A percentile compares a stretch with the other conserved stretches of the same genome.
These are phyloP conservation scores for Penicillium taxi DNA, from an alignment of 495 filamentous ascomycete species.

Conservation along the genomic window DNA sequence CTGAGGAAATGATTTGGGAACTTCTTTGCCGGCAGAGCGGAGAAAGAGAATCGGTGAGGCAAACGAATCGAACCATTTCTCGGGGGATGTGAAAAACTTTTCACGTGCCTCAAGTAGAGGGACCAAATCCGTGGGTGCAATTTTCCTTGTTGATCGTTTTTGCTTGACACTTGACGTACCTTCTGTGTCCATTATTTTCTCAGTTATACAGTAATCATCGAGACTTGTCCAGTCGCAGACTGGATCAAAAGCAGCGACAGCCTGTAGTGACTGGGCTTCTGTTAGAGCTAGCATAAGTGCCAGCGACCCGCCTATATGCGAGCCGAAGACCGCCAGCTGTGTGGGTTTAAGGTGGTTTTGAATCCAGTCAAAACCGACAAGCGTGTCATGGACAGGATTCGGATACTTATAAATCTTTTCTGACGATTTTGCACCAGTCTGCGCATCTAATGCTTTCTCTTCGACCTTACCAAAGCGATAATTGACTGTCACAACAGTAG, in stretches of 20 bases:
- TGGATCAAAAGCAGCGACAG: slow-evolving; percentile 28
- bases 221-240: slow-evolving; percentile 37
- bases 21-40: slow-evolving; percentile 38
- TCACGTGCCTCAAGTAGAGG: slow-evolving; percentile 32
- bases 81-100: slow-evolving; percentile 37
- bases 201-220: slow-evolving; percentile 28
- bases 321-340: slow-evolving; percentile 42
- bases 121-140: slow-evolving; percentile 27
- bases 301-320: slow-evolving; percentile 48
- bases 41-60: slow-evolving; percentile 54
- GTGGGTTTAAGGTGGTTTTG: slow-evolving; percentile 21
- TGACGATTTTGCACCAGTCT: not conserved
- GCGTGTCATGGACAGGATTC: slow-evolving; percentile 37
- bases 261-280: slow-evolving; percentile 39
- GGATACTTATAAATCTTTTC: slow-evolving; percentile 24
- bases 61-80: slow-evolving; percentile 50
- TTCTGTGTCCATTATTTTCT: not conserved
- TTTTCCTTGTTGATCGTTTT: slow-evolving; percentile 6
- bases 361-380: slow-evolving; percentile 36
- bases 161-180: slow-evolving; percentile 1
- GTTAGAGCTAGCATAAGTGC: slow-evolving; percentile 53
- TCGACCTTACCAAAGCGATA: slow-evolving; percentile 39
- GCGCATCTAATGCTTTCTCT: slow-evolving; percentile 20
- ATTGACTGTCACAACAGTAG: slow-evolving; percentile 34
- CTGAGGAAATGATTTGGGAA: slow-evolving; percentile 26